These are phyloP conservation scores for Nannochloris sp. DNA, from an alignment of 139 green algal species.

Conservation along the genomic window DNA sequence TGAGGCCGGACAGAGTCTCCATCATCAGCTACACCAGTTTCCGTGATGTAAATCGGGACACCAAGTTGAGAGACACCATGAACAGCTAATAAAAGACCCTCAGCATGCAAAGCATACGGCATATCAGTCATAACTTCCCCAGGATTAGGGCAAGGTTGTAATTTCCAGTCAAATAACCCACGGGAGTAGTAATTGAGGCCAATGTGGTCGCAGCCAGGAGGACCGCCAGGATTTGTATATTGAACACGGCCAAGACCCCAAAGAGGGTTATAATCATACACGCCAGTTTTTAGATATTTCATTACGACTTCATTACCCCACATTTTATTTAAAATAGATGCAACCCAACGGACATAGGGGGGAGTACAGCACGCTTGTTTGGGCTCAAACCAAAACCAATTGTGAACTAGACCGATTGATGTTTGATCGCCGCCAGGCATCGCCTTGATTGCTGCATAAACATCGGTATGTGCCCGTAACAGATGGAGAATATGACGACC, in stretches of 20 bases:
- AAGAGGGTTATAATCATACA: conserved; percentile 29
- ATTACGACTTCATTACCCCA: conserved; percentile 47
- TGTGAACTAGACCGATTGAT: conserved; percentile 50
- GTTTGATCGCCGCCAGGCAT: conserved; percentile 28
- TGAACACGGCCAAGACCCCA: conserved; percentile 2
- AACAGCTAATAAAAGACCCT: conserved; percentile 38
- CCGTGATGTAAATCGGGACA: conserved; percentile 80
- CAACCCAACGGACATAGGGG: conserved; percentile 18
- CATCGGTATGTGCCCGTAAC: conserved; percentile 43
- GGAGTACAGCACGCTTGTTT: conserved; percentile 8
- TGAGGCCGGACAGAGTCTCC: conserved; percentile 33
- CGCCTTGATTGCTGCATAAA: conserved; percentile 61
- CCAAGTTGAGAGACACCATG: conserved; percentile 26
- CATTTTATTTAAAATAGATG: conserved; percentile 25
- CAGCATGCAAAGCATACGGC: conserved; percentile 66
- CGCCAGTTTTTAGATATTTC: conserved; percentile 40
- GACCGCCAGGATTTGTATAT: conserved; percentile 1
- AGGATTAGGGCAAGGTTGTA: conserved; percentile 31
- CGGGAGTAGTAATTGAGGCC: conserved; percentile 55
- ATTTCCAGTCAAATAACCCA: conserved; percentile 46
- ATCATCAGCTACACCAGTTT: conserved; percentile 65
- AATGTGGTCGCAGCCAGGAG: conserved; percentile 39
- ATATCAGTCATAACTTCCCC: conserved; percentile 80
- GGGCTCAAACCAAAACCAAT: conserved; percentile 46
- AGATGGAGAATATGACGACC: conserved; percentile 31